These are phyloP conservation scores for Ilex asprella DNA, from an alignment of 257 asterid species.

Conservation along the genomic window DNA sequence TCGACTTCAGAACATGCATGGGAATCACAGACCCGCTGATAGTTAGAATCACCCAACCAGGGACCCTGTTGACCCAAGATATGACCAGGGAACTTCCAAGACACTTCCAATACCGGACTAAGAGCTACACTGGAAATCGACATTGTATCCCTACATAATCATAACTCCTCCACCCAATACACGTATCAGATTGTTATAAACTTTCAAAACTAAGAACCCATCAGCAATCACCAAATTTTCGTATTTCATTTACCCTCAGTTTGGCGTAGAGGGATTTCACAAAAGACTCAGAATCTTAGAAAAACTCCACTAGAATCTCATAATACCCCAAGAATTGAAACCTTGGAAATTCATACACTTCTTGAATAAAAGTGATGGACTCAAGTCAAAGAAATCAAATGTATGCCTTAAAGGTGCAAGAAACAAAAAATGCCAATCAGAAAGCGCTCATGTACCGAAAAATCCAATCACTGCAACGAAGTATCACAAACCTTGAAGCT, in stretches of 20 bases:
- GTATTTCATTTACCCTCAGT: not conserved
- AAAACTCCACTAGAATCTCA: too few relatives aligned
- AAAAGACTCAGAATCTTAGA: too few relatives aligned
- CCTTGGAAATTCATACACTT: slow-evolving; percentile 7
- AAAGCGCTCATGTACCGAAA: not conserved
- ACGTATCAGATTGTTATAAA: slow-evolving; percentile 9
- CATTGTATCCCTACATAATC: slow-evolving; percentile 40
- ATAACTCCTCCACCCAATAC: slow-evolving; percentile 23
- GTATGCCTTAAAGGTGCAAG: not conserved
- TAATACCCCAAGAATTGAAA: not conserved
- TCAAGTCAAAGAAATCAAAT: slow-evolving; percentile 2
- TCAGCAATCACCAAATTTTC: slow-evolving; percentile 6
- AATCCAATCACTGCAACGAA: slow-evolving; percentile 5
- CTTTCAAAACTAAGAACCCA: slow-evolving; percentile 10
- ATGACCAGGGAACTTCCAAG: slow-evolving; percentile 44
- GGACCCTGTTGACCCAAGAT: slow-evolving; percentile 28
- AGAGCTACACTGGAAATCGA: slow-evolving; percentile 69
- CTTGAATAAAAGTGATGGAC: slow-evolving; percentile 4
- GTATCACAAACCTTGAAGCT: too few relatives aligned
- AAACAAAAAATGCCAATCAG: not conserved
- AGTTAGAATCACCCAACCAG: slow-evolving; percentile 45
- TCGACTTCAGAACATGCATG: slow-evolving; percentile 59
- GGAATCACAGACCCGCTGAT: slow-evolving; percentile 63
- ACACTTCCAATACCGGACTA: slow-evolving; percentile 56
- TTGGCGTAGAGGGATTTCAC: too few relatives aligned